Evolutionary conservation across 768 basidiomycete genomes (phyloP).

Genomic region (Postia placenta): DNA sequence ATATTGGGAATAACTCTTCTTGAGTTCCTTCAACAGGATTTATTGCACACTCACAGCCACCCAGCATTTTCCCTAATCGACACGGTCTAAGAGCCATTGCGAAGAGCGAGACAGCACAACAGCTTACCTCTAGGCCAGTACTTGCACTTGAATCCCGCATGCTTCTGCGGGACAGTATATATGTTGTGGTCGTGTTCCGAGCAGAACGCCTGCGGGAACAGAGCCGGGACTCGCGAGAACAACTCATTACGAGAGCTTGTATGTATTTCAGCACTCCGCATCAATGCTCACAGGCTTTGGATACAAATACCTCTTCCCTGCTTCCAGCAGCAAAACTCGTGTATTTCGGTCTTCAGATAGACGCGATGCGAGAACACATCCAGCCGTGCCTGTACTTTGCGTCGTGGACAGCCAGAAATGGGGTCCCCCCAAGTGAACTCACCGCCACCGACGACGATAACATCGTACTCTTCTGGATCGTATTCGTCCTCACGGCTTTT

Average conservation of each 20-base stretch:
- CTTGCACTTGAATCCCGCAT: slow-evolving; percentile 39
- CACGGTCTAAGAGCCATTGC: too few species aligned
- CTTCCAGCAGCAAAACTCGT: slow-evolving; percentile 52
- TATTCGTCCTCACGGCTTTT: slow-evolving; percentile 5
- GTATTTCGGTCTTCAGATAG: slow-evolving; percentile 48
- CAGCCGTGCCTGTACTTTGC: slow-evolving; percentile 58
- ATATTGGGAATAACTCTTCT: too few species aligned
- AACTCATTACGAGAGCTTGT: too few species aligned
- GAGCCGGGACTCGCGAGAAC: slow-evolving; percentile 13
- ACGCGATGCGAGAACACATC: slow-evolving; percentile 54
- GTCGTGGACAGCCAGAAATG: too few species aligned
- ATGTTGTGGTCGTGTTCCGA: slow-evolving; percentile 47
- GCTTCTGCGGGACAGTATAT: slow-evolving; percentile 49
- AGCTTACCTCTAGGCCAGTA: slow-evolving; percentile 62
- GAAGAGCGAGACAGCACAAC: background rate
- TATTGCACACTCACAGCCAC: slow-evolving; percentile 49
- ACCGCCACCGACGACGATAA: slow-evolving; percentile 33
- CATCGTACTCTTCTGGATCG: slow-evolving; percentile 26
- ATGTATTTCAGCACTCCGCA: too few species aligned
- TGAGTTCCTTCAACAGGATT: too few species aligned
- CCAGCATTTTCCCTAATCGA: slow-evolving; percentile 53
- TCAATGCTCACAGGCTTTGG: background rate
- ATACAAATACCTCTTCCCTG: slow-evolving; percentile 47
- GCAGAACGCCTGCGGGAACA: slow-evolving; percentile 31
- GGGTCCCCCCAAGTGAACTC: too few species aligned